These are phyloP conservation scores for Lagenaria siceraria DNA, from an alignment of 306 rosid species.

Conservation along the genomic window DNA sequence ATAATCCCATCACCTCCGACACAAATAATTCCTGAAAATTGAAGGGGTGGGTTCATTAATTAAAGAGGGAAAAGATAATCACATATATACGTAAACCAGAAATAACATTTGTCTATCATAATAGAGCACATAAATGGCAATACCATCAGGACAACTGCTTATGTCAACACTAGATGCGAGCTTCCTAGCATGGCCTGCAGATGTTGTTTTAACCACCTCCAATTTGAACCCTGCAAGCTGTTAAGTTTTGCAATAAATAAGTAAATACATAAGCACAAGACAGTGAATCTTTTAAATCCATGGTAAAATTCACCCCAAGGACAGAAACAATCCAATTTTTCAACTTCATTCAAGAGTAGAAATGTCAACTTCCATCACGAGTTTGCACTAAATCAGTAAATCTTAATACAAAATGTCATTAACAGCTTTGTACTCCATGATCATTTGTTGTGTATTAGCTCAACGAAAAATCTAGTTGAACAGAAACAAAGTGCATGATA, in stretches of 20 bases:
- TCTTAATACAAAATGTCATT: neutral
- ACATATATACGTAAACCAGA: conserved; percentile 12
- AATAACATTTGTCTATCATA: conserved; percentile 1
- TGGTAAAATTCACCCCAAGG: neutral
- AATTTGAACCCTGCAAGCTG: conserved; percentile 99
- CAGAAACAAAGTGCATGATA: neutral
- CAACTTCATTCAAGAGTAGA: neutral
- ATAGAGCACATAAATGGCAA: conserved; percentile 11
- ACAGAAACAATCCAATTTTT: neutral
- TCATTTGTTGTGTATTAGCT: neutral
- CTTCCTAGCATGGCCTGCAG: conserved; percentile 84
- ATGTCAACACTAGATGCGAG: conserved; percentile 92
- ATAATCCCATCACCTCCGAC: conserved; percentile 99
- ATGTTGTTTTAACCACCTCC: conserved; percentile 87
- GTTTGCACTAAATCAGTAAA: neutral
- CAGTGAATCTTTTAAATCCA: neutral
- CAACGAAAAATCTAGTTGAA: neutral
- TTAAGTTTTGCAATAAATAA: conserved; percentile 16
- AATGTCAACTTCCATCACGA: neutral
- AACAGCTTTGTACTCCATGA: neutral
- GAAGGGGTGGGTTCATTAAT: neutral
- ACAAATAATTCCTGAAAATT: conserved; percentile 76
- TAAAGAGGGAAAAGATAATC: conserved; percentile 14
- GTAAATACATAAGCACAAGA: neutral
- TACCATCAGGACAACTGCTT: conserved; percentile 93